Evolutionary conservation across 2,329 filamentous ascomycete genomes (phyloP).

Genomic region (Aspergillus glaucus): DNA sequence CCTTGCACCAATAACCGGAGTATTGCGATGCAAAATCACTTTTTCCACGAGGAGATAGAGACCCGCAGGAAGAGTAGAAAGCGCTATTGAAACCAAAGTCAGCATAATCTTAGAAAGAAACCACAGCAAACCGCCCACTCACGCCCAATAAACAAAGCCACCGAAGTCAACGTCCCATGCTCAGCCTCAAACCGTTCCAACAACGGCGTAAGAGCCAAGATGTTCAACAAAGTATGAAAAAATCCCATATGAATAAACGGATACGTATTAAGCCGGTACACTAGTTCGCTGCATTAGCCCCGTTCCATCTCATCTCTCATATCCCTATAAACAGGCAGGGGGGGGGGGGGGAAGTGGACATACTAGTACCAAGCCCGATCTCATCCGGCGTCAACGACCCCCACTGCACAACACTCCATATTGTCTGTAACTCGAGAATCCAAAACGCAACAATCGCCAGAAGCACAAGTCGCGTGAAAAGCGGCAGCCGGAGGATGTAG

Average conservation of each 20-base stretch:
- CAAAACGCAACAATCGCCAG: constrained; percentile 63
- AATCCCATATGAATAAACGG: constrained; percentile 78
- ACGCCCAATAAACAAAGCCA: constrained; percentile 87
- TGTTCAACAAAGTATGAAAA: constrained; percentile 73
- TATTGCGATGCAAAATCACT: constrained; percentile 64
- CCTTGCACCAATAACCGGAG: constrained; percentile 75
- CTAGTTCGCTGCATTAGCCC: constrained; percentile 41
- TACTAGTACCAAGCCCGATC: constrained; percentile 65
- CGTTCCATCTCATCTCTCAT: background rate
- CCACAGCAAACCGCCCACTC: constrained; percentile 37
- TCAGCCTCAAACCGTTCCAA: constrained; percentile 91
- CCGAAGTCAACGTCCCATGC: constrained; percentile 80
- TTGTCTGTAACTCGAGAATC: constrained; percentile 60
- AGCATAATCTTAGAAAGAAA: constrained; percentile 11
- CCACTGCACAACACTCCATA: constrained; percentile 70
- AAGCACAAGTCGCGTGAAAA: constrained; percentile 72
- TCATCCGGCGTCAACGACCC: constrained; percentile 71
- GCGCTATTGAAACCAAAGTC: constrained; percentile 43
- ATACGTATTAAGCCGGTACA: constrained; percentile 89
- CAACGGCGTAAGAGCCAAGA: constrained; percentile 74
- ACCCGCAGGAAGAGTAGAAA: constrained; percentile 74
- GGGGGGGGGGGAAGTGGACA: constrained; percentile 30
- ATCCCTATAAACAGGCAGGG: background rate
- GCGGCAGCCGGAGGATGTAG: constrained; percentile 76
- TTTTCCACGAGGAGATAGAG: constrained; percentile 76